Conservation (phyloP, 2,329 filamentous ascomycete genomes). For the Apiospora saccharicola region DNA sequence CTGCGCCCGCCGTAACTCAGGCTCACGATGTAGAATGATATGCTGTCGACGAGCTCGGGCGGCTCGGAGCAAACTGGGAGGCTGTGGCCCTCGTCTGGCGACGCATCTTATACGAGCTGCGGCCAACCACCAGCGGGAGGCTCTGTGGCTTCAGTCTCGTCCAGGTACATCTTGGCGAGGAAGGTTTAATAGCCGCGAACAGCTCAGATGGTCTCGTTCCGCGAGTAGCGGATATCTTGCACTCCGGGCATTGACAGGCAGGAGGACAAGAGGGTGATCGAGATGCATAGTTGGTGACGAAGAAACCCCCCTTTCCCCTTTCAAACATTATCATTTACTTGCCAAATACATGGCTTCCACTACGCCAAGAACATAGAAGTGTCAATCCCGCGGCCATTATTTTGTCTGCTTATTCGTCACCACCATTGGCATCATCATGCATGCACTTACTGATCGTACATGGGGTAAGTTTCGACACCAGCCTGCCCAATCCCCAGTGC, state of each 20-base stretch:
- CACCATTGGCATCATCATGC: no score
- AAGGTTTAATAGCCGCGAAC: constrained; percentile 39
- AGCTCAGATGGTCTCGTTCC: constrained; percentile 32
- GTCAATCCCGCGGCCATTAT: no score
- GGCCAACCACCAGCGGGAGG: constrained; percentile 41
- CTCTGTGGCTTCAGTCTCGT: constrained; percentile 33
- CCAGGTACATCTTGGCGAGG: constrained; percentile 38
- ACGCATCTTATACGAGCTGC: neutral
- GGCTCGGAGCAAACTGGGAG: neutral
- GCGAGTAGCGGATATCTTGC: constrained; percentile 31
- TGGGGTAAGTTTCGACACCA: no score
- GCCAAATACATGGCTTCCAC: no score
- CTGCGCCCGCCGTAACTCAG: neutral
- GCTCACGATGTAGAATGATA: constrained; percentile 15
- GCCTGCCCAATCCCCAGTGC: no score
- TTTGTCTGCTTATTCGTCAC: no score
- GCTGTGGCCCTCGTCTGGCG: neutral
- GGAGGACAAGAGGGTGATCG: no score
- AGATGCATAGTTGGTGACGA: no score
- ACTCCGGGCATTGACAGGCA: neutral
- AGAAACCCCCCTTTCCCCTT: no score
- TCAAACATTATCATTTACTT: no score
- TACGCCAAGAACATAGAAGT: no score
- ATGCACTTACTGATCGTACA: no score
- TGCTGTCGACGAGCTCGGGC: neutral